phyloP scores from a whole-genome alignment of 2,329 filamentous ascomycete species.

The Fonsecaea erecta region DNA sequence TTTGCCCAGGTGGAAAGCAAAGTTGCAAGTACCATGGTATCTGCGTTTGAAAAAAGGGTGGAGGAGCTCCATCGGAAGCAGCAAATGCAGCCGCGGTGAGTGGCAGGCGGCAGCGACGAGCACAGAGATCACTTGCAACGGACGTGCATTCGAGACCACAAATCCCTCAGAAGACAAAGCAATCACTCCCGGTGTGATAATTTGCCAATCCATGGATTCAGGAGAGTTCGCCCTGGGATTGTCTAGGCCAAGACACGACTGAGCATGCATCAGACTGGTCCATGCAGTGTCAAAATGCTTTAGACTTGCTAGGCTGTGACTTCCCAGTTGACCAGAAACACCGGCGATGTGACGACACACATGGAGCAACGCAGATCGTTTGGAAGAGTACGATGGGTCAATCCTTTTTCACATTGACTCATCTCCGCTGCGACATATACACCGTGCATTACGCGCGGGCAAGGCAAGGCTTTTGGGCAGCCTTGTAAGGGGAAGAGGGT shows the following conservation, averaged over 20 bases:
- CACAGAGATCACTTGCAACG: neutral
- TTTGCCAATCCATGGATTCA: neutral
- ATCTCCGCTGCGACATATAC: neutral
- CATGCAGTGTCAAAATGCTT: neutral
- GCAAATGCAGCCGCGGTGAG: neutral
- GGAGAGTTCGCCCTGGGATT: neutral
- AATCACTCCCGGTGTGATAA: neutral
- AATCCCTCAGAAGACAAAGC: neutral
- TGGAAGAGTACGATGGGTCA: neutral
- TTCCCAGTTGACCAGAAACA: neutral
- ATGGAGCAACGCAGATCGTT: neutral
- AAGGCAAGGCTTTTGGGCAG: neutral
- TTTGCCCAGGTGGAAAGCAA: slow-evolving; percentile 81
- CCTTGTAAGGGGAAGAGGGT: neutral
- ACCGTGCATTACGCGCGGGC: neutral
- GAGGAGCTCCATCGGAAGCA: slow-evolving; percentile 52
- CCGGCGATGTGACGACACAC: neutral
- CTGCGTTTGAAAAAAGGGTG: slow-evolving; percentile 87
- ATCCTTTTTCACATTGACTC: neutral
- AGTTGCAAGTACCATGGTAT: slow-evolving; percentile 85
- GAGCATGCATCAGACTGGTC: neutral
- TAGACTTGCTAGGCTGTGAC: neutral
- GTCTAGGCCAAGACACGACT: neutral
- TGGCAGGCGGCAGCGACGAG: neutral
- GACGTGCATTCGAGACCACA: neutral